Base-by-base conservation (phyloP, 106 monocot species). In the Dendrobium catenatum region DNA sequence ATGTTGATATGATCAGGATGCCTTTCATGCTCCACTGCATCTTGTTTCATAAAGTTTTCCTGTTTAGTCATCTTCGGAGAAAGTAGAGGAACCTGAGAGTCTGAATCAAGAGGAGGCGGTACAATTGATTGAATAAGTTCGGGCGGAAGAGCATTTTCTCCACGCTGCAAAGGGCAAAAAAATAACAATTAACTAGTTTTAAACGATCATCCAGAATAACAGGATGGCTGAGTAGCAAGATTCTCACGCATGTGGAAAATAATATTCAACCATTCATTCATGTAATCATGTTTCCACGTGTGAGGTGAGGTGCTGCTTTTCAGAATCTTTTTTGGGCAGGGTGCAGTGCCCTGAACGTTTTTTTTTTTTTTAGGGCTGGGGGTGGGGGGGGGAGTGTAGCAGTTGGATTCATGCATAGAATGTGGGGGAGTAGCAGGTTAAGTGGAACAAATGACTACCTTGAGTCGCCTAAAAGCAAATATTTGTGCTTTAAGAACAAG, bases 401-500 rank as follows among this genome's bases (percentile, higher is more conserved):
- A 37, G 13, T 51, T 51, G 46, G 46, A 46, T n/a, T 20, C 58
- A 58, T 58, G n/a, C 58, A 58, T n/a, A 66, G 3, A 37, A 3
- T 37, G 33, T 40, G 2, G 13, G 48, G 17, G 47, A 2, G n/a
- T 33, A 74, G 74, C 19, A 74, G 5, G 74, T 9, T 5, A 20
- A 9, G 42, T 18, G n/a, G n/a, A 74, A 74, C 13, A 44, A 74
- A 74, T 76, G 13, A 43, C 77, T 91, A 99, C 95, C 95, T 91
- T 99, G 48, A 95, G 42, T 78, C 95, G 88, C 79, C 95, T 87
- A 82, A 99, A 99, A 72, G 99, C 99, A 78, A 95, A 86, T 83
- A 99, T 95, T 79, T 99, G 99, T 79, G 95, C 99, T 89, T 99
- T 99, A 8, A 95, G 91, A 82, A 99, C 95, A 87, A 91, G 87